A percentile compares a stretch with the other conserved stretches of the same genome.
phyloP scores from a whole-genome alignment of 2,329 filamentous ascomycete genomes.

The Talaromyces pinophilus region DNA sequence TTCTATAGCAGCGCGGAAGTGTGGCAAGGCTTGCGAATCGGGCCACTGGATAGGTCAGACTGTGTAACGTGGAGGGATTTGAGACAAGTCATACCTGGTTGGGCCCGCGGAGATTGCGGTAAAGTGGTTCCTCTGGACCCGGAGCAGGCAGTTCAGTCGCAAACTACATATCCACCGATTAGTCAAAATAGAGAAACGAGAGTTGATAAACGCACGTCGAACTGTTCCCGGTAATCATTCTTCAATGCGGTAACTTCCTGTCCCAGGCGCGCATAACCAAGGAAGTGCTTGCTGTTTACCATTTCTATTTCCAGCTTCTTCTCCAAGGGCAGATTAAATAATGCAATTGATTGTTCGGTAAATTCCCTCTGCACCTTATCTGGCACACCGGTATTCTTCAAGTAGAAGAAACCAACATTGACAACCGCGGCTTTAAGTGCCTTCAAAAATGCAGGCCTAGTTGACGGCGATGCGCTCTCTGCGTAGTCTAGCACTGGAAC shows the following conservation, averaged over 20 bases:
- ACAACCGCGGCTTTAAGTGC: conserved; percentile 37
- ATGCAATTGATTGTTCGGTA: conserved; percentile 42
- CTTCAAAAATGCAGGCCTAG: conserved; percentile 32
- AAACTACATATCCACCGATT: conserved; percentile 30
- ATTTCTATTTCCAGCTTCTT: conserved; percentile 54
- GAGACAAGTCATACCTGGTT: conserved; percentile 33
- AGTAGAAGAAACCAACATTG: conserved; percentile 42
- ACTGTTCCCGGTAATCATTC: conserved; percentile 40
- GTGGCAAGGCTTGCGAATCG: conserved; percentile 34
- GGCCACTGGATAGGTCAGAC: conserved; percentile 34
- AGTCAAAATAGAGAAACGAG: not conserved
- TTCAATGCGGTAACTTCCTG: conserved; percentile 38
- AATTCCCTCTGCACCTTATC: conserved; percentile 30
- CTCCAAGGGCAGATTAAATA: conserved; percentile 48
- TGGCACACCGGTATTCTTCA: conserved; percentile 34
- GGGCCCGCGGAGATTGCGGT: conserved; percentile 38
- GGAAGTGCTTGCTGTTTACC: conserved; percentile 42
- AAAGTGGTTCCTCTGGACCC: conserved; percentile 36
- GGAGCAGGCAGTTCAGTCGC: conserved; percentile 41
- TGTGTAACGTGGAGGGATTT: not conserved
- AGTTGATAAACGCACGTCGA: conserved; percentile 31
- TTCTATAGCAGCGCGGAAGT: conserved; percentile 36
- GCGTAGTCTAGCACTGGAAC: conserved; percentile 38
- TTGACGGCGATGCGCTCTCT: conserved; percentile 25
- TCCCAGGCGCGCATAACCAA: conserved; percentile 40